Evolutionary conservation across 2,329 filamentous ascomycete species (phyloP), one percentile per base, ranked within the genome.

Genomic region (Cercospora zeina): DNA sequence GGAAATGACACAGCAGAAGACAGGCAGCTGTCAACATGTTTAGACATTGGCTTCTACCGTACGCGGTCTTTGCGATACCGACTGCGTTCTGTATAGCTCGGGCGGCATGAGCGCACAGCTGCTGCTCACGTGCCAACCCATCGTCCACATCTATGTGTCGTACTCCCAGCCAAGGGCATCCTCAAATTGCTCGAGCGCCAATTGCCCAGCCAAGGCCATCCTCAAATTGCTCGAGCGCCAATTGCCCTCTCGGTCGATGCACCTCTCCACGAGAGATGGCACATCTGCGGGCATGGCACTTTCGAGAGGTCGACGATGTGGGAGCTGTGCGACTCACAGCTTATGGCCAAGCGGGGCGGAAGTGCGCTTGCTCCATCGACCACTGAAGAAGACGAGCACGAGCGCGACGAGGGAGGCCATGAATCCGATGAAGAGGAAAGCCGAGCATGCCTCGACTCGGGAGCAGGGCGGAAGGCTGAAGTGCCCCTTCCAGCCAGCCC

Each of bases 351-450:
- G 5, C 13, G 47, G 47, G 0, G 24, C 47, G 9, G 47, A 50
- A 50, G 24, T 1, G 24, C 47, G 47, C 47, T 31, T 31, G 47
- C 47, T 31, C 13, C 21, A 19, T 30, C 47, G 47, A 30, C 53
- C 27, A 37, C 19, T 42, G 33, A 66, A 27, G 42, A 64, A 51
- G 2, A 55, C 50, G 16, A 63, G 53, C 1, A 50, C 61, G 10
- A 58, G 36, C 4, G 58, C 58, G 5, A 53, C 51, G 10, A 63
- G 14, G 3, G 61, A 53, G 30, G 54, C 51, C 10, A 59, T 14
- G 13, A 63, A 47, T 2, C 58, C 64, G n/a, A 62, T 19, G 50
- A 65, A 63, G 58, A 63, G 61, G 54, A 65, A 65, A 8, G 61
- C 59, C 9, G 58, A 54, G 10, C 19, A 36, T 10, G 64, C 56